Percentiles rank a stretch among this genome's conserved stretches.
These are phyloP conservation scores for Verticillium klebahnii DNA, from an alignment of 2,329 filamentous ascomycete genomes.

Conservation along the genomic window DNA sequence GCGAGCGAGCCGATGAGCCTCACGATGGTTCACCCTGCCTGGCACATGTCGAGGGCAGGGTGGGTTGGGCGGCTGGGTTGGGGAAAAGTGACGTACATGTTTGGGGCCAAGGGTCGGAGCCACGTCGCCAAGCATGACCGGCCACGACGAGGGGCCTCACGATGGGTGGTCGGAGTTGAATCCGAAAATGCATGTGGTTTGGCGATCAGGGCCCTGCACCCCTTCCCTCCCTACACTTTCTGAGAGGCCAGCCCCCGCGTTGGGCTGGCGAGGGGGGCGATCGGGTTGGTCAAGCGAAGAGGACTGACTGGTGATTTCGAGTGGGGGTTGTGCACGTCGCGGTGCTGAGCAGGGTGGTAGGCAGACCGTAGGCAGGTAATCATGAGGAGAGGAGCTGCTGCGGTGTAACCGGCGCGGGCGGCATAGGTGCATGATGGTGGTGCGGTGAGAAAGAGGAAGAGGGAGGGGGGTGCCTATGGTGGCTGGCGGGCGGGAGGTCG, in stretches of 20 bases:
- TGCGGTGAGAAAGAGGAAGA: background rate
- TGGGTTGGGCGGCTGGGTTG: background rate
- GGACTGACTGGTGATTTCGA: background rate
- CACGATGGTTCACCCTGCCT: background rate
- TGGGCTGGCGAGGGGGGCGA: background rate
- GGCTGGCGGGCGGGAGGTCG: background rate
- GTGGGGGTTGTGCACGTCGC: background rate
- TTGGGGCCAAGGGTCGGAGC: background rate
- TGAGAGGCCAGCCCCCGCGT: background rate
- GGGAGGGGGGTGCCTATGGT: background rate
- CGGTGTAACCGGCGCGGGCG: background rate
- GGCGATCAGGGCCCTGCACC: background rate
- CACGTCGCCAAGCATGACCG: background rate
- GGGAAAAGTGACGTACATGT: background rate
- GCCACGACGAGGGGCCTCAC: background rate
- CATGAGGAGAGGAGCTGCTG: background rate
- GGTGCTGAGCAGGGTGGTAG: background rate
- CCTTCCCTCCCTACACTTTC: background rate
- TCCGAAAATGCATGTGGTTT: background rate
- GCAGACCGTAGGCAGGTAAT: background rate
- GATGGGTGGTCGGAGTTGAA: background rate
- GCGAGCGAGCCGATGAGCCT: background rate
- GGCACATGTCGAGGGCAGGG: background rate
- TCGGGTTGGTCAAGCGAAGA: background rate
- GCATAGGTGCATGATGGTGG: background rate